Evolutionary conservation across 495 filamentous ascomycete species (phyloP), one percentile per base, ranked within the genome.

Genomic region (Hyaloscypha hepaticicola): DNA sequence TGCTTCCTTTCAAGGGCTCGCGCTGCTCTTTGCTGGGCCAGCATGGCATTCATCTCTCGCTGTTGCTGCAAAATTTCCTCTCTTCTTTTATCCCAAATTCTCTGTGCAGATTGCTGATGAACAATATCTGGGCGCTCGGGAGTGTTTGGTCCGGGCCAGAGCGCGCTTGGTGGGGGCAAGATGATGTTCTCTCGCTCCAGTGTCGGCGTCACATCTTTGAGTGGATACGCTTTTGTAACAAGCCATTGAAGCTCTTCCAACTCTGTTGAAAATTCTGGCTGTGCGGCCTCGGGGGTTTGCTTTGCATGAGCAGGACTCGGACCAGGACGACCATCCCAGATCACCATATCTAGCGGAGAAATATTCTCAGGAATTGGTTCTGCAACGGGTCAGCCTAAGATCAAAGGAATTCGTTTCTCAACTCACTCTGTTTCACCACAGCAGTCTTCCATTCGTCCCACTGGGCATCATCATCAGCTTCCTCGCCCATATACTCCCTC

Each of bases 221-320:
- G 41, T 19, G 55, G 58, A 25, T 52, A 11, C 1, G 33, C 49
- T 50, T 48, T 38, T 11, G 50, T 52, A 19, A 34, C 21, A 5
- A 64, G 27, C 61, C 61, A 68, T 61, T 64, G 24, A 16, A 68
- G 52, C 29, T 68, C 61, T 19, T 61, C 61, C 21, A 57, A 19
- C 31, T 65, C 66, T 14, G 50, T 61, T 21, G 19, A 1, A 50
- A 68, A 61, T 27, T 60, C 57, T 50, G 49, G 50, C 21, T 60
- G 56, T 19, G 12, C 5, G 45, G n/a, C 12, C 19, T 49, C 31
- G 11, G 22, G 12, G 49, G 48, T 33, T n/a, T 53, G 28, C n/a
- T 41, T 62, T 0, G 16, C 21, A 3, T 55, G 22, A 8, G 25
- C 27, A 14, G 25, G 28, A 12, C 22, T 24, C n/a, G 28, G 1